Percentiles rank a stretch among this genome's conserved stretches.
Evolutionary conservation across 495 filamentous ascomycete genomes (phyloP).

Genomic region (Aspergillus sparsus): DNA sequence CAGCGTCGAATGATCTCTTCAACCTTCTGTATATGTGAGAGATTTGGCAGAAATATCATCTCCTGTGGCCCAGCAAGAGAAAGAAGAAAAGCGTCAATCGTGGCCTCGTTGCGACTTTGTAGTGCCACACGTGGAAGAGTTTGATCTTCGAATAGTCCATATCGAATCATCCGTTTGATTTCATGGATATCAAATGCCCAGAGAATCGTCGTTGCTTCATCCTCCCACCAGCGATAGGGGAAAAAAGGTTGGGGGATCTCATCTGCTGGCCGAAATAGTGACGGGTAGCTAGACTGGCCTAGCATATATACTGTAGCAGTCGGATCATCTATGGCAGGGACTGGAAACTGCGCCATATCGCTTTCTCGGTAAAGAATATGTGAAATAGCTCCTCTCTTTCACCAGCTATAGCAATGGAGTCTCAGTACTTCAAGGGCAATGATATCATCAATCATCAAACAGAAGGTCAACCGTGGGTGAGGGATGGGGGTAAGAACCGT

Average conservation of each 20-base stretch:
- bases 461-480: neutral
- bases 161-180: conserved; percentile 43
- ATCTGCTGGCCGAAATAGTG: conserved; percentile 33
- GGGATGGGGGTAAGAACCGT: neutral
- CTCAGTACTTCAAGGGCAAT: conserved; percentile 9
- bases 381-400: neutral
- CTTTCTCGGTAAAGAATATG: neutral
- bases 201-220: conserved; percentile 41
- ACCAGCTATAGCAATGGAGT: conserved; percentile 4
- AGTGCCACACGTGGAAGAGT: conserved; percentile 39
- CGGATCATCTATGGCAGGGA: conserved; percentile 7
- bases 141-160: conserved; percentile 38
- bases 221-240: conserved; percentile 47
- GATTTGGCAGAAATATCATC: conserved; percentile 27
- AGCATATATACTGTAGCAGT: conserved; percentile 17
- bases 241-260: conserved; percentile 38
- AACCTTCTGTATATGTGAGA: conserved; percentile 45
- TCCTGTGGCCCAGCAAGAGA: conserved; percentile 33
- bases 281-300: conserved; percentile 31
- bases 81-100: conserved; percentile 38
- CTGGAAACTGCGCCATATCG: conserved; percentile 16
- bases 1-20: conserved; percentile 45
- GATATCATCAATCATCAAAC: conserved; percentile 8
- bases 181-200: conserved; percentile 46
- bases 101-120: conserved; percentile 32